phyloP scores from a whole-genome alignment of 108 stramenopile genomes.

The Pseudonitzschia multiseries region DNA sequence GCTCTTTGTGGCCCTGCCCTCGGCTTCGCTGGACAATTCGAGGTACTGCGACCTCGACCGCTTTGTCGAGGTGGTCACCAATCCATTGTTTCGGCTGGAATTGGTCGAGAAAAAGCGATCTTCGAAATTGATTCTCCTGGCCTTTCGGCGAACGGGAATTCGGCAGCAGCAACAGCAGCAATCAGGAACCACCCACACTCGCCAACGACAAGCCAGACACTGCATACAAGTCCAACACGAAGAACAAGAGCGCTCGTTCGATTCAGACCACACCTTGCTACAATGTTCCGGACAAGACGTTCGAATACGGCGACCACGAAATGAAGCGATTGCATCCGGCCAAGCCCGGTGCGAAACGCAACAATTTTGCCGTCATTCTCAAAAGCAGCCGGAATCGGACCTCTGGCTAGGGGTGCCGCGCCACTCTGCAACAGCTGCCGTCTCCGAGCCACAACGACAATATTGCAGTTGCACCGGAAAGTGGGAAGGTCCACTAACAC shows the following conservation, averaged over 20 bases:
- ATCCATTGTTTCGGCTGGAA: constrained; percentile 1
- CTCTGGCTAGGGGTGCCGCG: not conserved
- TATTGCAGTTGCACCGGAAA: too few species aligned
- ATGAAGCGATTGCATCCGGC: constrained; percentile 17
- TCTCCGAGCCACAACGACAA: too few species aligned
- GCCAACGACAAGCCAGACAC: not conserved
- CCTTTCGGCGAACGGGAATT: constrained; percentile 10
- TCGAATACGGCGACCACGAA: constrained; percentile 15
- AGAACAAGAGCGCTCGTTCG: not conserved
- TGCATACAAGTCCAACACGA: not conserved
- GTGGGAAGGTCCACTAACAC: too few species aligned
- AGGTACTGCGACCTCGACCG: constrained; percentile 17
- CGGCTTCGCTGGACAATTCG: constrained; percentile 16
- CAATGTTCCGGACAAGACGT: not conserved
- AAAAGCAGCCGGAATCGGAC: constrained; percentile 13
- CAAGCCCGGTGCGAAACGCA: constrained; percentile 19
- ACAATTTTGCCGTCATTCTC: constrained; percentile 20
- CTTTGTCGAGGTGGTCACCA: constrained; percentile 9
- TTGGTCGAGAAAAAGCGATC: constrained; percentile 11
- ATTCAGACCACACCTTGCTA: not conserved
- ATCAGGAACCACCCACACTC: not conserved
- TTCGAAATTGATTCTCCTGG: constrained; percentile 17
- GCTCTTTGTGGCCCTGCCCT: constrained; percentile 18
- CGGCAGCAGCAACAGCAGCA: not conserved
- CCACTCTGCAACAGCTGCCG: too few species aligned